These are phyloP conservation scores for Chalciporus pseudorubinellus DNA, from an alignment of 768 basidiomycete species.

Conservation along the genomic window DNA sequence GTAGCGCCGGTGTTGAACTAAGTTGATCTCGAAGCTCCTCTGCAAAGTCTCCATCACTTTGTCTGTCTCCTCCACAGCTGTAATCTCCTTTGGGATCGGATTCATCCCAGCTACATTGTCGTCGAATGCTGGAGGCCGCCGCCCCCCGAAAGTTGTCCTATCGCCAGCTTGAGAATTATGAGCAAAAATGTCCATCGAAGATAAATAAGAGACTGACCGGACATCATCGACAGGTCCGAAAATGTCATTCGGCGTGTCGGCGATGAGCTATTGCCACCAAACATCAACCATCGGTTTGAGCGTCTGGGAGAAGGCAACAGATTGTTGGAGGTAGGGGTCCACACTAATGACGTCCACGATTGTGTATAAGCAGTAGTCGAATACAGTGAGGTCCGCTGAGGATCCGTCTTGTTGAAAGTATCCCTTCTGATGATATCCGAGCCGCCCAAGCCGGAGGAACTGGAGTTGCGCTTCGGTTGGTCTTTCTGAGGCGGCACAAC, in stretches of 20 bases:
- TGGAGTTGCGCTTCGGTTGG: not conserved
- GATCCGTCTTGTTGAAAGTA: not conserved
- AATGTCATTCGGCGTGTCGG: conserved; percentile 8
- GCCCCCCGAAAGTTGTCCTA: not conserved
- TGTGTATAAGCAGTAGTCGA: not conserved
- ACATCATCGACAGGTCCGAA: conserved; percentile 1
- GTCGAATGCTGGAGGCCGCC: not conserved
- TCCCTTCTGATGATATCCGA: conserved; percentile 29
- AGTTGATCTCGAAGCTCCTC: no score
- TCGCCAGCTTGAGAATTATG: not conserved
- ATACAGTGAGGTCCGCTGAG: not conserved
- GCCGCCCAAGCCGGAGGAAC: conserved; percentile 19
- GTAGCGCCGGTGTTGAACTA: not conserved
- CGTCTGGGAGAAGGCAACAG: conserved; percentile 16
- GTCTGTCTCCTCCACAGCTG: not conserved
- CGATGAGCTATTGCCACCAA: conserved; percentile 6
- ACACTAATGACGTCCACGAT: conserved; percentile 2
- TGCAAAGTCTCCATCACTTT: not conserved
- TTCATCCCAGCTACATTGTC: not conserved
- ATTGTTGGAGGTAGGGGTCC: not conserved
- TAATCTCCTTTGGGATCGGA: not conserved
- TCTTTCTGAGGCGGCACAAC: not conserved
- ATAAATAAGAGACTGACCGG: not conserved
- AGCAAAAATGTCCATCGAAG: not conserved
- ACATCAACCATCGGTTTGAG: conserved; percentile 1